Evolutionary conservation across 1,284 basidiomycete species (phyloP).

Genomic region (Trichosporon sp.): DNA sequence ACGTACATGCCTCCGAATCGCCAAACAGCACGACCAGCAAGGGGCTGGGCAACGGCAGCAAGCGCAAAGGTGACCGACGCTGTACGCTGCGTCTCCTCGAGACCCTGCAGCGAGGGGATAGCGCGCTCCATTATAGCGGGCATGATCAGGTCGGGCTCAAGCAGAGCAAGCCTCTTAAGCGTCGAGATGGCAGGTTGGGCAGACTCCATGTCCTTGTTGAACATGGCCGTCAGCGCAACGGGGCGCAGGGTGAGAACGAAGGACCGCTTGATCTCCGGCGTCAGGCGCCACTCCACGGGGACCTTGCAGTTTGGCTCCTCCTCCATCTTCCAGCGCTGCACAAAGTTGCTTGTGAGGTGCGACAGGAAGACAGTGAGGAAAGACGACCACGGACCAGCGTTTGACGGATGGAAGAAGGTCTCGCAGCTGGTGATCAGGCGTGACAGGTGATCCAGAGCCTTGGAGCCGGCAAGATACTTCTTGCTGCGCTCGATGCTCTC

Average conservation of each 20-base stretch:
- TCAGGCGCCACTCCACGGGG: conserved; percentile 67
- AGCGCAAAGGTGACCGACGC: conserved; percentile 85
- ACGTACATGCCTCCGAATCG: conserved; percentile 81
- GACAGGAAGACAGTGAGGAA: conserved; percentile 69
- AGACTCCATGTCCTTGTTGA: conserved; percentile 66
- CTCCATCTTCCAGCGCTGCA: conserved; percentile 77
- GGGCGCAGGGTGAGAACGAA: conserved; percentile 81
- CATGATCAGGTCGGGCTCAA: conserved; percentile 85
- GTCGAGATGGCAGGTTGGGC: conserved; percentile 52
- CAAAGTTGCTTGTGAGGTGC: conserved; percentile 77
- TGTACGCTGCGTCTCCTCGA: conserved; percentile 93
- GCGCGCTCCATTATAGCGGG: conserved; percentile 88
- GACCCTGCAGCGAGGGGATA: conserved; percentile 81
- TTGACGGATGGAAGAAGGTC: conserved; percentile 55
- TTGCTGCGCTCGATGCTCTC: conserved; percentile 39
- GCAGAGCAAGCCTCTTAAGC: conserved; percentile 57
- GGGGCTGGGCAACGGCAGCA: conserved; percentile 70
- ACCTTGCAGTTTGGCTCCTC: conserved; percentile 73
- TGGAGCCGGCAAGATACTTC: conserved; percentile 74
- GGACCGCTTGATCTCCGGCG: conserved; percentile 70
- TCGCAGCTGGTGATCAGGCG: conserved; percentile 89
- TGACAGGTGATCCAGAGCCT: conserved; percentile 82
- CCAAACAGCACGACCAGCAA: conserved; percentile 71
- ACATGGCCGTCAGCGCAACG: conserved; percentile 89
- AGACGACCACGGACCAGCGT: conserved; percentile 51